These are phyloP conservation scores for Globisporangium spiculum DNA, from an alignment of 352 stramenopile species.

Conservation along the genomic window DNA sequence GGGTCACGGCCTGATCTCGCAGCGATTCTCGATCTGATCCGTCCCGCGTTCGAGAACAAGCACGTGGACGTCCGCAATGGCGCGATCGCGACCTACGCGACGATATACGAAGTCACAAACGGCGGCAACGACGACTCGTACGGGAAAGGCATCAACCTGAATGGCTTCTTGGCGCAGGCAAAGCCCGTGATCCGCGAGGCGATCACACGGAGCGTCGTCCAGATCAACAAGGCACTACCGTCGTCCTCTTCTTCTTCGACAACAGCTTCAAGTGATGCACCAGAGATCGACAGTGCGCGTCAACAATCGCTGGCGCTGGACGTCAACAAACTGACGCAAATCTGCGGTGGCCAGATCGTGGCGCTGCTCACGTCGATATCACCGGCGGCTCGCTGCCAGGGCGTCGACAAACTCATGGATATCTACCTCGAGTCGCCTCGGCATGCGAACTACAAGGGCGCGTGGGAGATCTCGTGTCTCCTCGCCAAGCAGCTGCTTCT, in stretches of 20 bases:
- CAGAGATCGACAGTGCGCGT: slow-evolving; percentile 52
- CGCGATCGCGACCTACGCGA: slow-evolving; percentile 59
- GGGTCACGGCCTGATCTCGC: slow-evolving; percentile 27
- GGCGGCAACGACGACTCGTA: slow-evolving; percentile 31
- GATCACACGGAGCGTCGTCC: slow-evolving; percentile 71
- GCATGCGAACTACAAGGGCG: slow-evolving; percentile 45
- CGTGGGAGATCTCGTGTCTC: slow-evolving; percentile 73
- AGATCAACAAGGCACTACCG: slow-evolving; percentile 49
- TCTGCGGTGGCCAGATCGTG: slow-evolving; percentile 55
- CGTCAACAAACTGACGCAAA: slow-evolving; percentile 48
- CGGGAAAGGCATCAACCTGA: slow-evolving; percentile 43
- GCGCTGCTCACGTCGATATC: slow-evolving; percentile 46
- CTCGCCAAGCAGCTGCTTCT: slow-evolving; percentile 65
- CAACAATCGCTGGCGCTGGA: slow-evolving; percentile 57
- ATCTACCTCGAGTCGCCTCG: slow-evolving; percentile 29
- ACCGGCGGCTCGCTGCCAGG: slow-evolving; percentile 37
- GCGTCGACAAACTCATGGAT: slow-evolving; percentile 55
- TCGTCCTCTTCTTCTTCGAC: slow-evolving; percentile 8
- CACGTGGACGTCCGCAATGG: slow-evolving; percentile 78
- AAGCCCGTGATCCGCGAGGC: slow-evolving; percentile 71
- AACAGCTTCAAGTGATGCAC: slow-evolving; percentile 16
- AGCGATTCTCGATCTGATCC: slow-evolving; percentile 46
- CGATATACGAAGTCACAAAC: slow-evolving; percentile 72
- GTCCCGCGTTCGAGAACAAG: slow-evolving; percentile 71
- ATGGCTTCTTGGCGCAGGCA: slow-evolving; percentile 54